Conservation (phyloP, 179 eudicot genomes). For the Amaranthus tricolor region DNA sequence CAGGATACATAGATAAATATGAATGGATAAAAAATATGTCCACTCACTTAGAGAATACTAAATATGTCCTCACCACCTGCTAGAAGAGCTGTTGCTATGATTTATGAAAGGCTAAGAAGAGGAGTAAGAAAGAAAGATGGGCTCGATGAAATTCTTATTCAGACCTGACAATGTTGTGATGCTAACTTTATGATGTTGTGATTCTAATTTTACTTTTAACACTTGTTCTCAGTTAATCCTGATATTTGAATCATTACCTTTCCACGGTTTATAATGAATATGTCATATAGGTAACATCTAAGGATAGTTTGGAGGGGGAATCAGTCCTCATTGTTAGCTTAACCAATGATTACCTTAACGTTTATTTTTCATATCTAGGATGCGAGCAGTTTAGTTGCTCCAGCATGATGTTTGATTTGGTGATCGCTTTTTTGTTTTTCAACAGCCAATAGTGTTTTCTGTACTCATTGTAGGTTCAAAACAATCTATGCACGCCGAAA, state of each 20-base stretch:
- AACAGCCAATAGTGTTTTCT: not conserved
- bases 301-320: not conserved
- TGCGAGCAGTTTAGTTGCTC: not conserved
- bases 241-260: no score
- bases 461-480: constrained; percentile 72
- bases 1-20: no score
- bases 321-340: not conserved
- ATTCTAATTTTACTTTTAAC: no score
- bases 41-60: no score
- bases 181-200: not conserved
- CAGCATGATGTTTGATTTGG: not conserved
- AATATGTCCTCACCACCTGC: no score
- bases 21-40: no score
- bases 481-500: constrained; percentile 95
- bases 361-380: no score
- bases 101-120: no score
- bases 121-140: no score
- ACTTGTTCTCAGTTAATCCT: no score
- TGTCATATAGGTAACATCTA: not conserved
- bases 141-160: not conserved
- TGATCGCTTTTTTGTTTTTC: not conserved
- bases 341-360: not conserved
- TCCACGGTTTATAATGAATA: not conserved
- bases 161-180: not conserved
- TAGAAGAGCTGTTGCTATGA: no score